Evolutionary conservation across 306 rosid genomes (phyloP).

Genomic region (Lithocarpus polystachyus): DNA sequence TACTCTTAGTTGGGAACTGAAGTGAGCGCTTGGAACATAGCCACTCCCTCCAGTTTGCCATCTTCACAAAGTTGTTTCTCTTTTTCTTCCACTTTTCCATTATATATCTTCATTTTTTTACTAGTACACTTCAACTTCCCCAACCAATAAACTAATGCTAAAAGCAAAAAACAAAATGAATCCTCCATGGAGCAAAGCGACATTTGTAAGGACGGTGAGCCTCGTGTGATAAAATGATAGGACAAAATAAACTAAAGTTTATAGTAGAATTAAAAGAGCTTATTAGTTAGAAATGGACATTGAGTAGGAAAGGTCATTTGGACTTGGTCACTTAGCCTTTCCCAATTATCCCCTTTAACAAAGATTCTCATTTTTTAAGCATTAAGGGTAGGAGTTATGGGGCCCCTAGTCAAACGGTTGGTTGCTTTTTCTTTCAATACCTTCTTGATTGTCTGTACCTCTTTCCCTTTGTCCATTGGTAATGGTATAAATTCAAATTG

Average conservation of each 20-base stretch:
- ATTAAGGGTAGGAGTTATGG: slow-evolving; percentile 30
- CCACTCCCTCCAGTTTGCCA: slow-evolving; percentile 53
- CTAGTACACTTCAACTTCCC: slow-evolving; percentile 7
- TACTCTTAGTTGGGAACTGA: slow-evolving; percentile 44
- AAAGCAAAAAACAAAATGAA: slow-evolving; percentile 37
- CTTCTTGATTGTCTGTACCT: slow-evolving; percentile 46
- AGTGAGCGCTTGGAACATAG: slow-evolving; percentile 48
- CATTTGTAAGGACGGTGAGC: slow-evolving; percentile 44
- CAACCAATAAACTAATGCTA: slow-evolving; percentile 22
- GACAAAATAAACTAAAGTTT: neutral
- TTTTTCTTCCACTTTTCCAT: slow-evolving; percentile 18
- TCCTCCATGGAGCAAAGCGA: slow-evolving; percentile 47
- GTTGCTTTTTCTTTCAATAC: slow-evolving; percentile 56
- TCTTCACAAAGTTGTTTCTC: slow-evolving; percentile 24
- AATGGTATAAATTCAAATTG: neutral
- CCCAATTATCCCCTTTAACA: slow-evolving; percentile 18
- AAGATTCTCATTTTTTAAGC: slow-evolving; percentile 40
- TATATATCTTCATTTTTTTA: slow-evolving; percentile 32
- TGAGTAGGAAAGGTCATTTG: slow-evolving; percentile 37
- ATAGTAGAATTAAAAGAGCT: slow-evolving; percentile 11
- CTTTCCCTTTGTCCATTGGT: slow-evolving; percentile 1
- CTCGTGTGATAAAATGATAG: slow-evolving; percentile 19
- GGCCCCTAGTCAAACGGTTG: slow-evolving; percentile 55
- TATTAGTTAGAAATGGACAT: slow-evolving; percentile 11
- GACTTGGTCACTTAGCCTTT: slow-evolving; percentile 42